These are phyloP conservation scores for Podila epigama DNA, from an alignment of 192 early-diverging fungal genomes.

Conservation along the genomic window DNA sequence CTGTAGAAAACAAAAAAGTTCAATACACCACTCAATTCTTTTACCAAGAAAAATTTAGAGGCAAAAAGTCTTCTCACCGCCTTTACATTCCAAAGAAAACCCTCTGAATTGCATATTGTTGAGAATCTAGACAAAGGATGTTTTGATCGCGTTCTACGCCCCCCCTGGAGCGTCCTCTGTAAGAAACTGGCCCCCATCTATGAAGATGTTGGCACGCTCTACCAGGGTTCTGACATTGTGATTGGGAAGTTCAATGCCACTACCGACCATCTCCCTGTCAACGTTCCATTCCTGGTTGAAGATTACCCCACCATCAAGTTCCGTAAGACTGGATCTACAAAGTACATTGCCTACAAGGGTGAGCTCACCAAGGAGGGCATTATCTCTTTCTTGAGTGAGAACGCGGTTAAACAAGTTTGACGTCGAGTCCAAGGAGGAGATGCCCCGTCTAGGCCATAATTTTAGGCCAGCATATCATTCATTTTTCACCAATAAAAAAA, in stretches of 20 bases:
- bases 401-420: too few relatives aligned
- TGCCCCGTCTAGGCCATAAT: too few relatives aligned
- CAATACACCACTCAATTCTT: background rate
- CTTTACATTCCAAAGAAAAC: too few relatives aligned
- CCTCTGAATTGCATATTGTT: too few relatives aligned
- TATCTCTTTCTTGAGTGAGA: too few relatives aligned
- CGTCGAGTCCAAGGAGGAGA: too few relatives aligned
- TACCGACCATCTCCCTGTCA: conserved; percentile 88
- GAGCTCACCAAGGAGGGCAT: too few relatives aligned
- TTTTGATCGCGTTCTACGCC: conserved; percentile 94
- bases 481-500: too few relatives aligned
- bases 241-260: conserved; percentile 96
- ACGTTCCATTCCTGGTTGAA: conserved; percentile 70
- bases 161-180: conserved; percentile 90
- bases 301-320: conserved; percentile 97
- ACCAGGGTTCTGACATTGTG: conserved; percentile 53
- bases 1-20: conserved; percentile 40
- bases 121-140: conserved; percentile 82
- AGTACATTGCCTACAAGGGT: too few relatives aligned
- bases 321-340: conserved; percentile 75
- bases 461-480: too few relatives aligned
- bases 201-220: conserved; percentile 77
- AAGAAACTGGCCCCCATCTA: conserved; percentile 78
- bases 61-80: too few relatives aligned
- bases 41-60: conserved; percentile 1